Evolutionary conservation across 352 stramenopile species (phyloP).

Genomic region (Pelagophyceae sp.): DNA sequence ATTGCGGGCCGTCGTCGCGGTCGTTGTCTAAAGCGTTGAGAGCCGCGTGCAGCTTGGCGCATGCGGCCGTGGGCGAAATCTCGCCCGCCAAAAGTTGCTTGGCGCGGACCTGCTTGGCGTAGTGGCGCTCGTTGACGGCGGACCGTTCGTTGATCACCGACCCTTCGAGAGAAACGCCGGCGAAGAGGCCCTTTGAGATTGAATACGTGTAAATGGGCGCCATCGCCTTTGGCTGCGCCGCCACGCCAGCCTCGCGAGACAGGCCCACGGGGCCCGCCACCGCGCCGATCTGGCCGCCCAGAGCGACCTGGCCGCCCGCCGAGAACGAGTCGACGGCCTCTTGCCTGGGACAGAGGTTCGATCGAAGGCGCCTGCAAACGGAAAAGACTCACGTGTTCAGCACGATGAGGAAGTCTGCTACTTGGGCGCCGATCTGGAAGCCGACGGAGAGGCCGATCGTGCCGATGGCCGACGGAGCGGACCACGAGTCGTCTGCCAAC

Average conservation of each 20-base stretch:
- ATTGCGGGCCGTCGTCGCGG: not conserved
- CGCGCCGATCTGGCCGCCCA: slow-evolving; percentile 78
- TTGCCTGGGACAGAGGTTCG: too few relatives aligned
- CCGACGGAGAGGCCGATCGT: slow-evolving; percentile 70
- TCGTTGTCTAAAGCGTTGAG: not conserved
- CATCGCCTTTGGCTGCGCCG: slow-evolving; percentile 45
- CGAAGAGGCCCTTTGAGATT: slow-evolving; percentile 79
- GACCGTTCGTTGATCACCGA: slow-evolving; percentile 72
- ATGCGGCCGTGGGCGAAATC: slow-evolving; percentile 17
- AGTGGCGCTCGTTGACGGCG: slow-evolving; percentile 89
- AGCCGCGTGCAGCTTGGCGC: not conserved
- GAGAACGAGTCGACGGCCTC: slow-evolving; percentile 55
- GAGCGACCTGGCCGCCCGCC: slow-evolving; percentile 66
- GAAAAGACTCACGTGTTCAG: too few relatives aligned
- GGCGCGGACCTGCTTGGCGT: slow-evolving; percentile 51
- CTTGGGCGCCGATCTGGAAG: slow-evolving; percentile 71
- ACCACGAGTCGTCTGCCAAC: slow-evolving; percentile 66
- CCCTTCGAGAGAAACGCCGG: slow-evolving; percentile 80
- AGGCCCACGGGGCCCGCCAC: slow-evolving; percentile 75
- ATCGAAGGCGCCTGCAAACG: too few relatives aligned
- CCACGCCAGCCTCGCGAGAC: slow-evolving; percentile 63
- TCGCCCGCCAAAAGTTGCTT: slow-evolving; percentile 45
- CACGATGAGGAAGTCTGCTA: slow-evolving; percentile 88
- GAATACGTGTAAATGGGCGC: slow-evolving; percentile 86
- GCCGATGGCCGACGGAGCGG: slow-evolving; percentile 80